Conservation (phyloP, 176 grass and related monocot genomes). For the Ensete glaucum region DNA sequence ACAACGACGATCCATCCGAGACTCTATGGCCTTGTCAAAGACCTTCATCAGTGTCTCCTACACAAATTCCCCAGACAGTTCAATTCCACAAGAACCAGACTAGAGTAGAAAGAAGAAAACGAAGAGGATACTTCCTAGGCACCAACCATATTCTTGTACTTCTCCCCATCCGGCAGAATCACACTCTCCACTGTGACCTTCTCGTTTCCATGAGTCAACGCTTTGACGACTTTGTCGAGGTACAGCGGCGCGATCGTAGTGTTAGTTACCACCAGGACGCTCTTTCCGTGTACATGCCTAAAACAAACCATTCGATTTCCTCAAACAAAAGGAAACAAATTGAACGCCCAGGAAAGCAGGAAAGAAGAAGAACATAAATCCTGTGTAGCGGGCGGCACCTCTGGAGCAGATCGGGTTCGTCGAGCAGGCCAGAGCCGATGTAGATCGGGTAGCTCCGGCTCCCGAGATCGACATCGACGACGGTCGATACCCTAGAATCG, state of each 20-base stretch:
- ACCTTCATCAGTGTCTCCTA: slow-evolving; percentile 86
- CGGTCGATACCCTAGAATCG: slow-evolving; percentile 59
- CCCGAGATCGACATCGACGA: slow-evolving; percentile 86
- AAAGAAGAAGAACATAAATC: not conserved
- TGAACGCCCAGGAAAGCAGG: not conserved
- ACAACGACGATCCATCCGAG: slow-evolving; percentile 54
- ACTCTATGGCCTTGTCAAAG: slow-evolving; percentile 78
- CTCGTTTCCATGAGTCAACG: slow-evolving; percentile 58
- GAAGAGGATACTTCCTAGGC: not conserved
- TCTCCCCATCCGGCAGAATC: slow-evolving; percentile 81
- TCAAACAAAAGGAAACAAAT: slow-evolving; percentile 1
- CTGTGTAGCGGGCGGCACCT: slow-evolving; percentile 34
- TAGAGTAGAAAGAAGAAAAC: not conserved
- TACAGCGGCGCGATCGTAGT: slow-evolving; percentile 72
- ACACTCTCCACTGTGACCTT: slow-evolving; percentile 74
- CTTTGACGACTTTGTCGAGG: slow-evolving; percentile 78
- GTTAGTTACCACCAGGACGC: slow-evolving; percentile 90
- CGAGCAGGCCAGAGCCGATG: slow-evolving; percentile 65
- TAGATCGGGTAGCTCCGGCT: slow-evolving; percentile 97
- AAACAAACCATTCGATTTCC: not conserved
- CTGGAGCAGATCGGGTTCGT: slow-evolving; percentile 76
- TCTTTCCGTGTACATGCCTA: slow-evolving; percentile 95
- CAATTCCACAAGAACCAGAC: not conserved
- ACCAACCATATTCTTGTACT: slow-evolving; percentile 87
- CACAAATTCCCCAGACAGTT: slow-evolving; percentile 5